Conservation (phyloP, 2,329 filamentous ascomycete species). For the Pleomassaria siparia region DNA sequence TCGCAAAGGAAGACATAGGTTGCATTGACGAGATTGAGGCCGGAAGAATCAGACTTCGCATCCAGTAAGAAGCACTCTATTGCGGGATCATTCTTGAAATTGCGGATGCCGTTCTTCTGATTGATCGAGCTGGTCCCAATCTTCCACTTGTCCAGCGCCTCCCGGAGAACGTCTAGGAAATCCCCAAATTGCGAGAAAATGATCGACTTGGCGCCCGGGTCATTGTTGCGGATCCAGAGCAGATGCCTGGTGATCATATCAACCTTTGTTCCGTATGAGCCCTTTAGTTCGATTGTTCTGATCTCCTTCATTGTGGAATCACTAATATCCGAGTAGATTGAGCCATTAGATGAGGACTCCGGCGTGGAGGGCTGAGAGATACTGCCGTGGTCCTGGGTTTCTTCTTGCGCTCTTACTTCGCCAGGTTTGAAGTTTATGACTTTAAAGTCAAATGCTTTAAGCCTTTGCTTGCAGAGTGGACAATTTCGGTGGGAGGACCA, state of each 20-base stretch:
- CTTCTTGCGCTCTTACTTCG: conserved; percentile 67
- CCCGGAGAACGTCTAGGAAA: conserved; percentile 73
- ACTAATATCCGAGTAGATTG: conserved; percentile 79
- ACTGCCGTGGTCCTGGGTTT: conserved; percentile 39
- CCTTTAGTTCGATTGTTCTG: conserved; percentile 72
- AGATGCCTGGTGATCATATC: conserved; percentile 75
- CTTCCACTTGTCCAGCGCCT: conserved; percentile 69
- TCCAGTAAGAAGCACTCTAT: conserved; percentile 86
- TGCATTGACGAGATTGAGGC: conserved; percentile 88
- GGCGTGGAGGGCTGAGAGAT: conserved; percentile 29
- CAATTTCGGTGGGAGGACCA: conserved; percentile 73
- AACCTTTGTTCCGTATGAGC: conserved; percentile 85
- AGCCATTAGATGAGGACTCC: conserved; percentile 26
- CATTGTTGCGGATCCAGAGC: conserved; percentile 79
- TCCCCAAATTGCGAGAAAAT: conserved; percentile 91
- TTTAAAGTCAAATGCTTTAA: conserved; percentile 71
- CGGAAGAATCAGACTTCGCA: conserved; percentile 83
- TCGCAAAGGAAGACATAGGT: conserved; percentile 95
- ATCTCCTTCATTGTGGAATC: conserved; percentile 74
- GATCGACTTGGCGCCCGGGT: conserved; percentile 86
- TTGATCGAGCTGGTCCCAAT: conserved; percentile 76
- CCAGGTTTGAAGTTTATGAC: conserved; percentile 81
- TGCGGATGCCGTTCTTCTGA: conserved; percentile 66
- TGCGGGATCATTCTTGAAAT: conserved; percentile 73
- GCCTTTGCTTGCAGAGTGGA: conserved; percentile 75